Evolutionary conservation across 2,329 filamentous ascomycete species (phyloP), one percentile per base, ranked within the genome.

Genomic region (Hortaea werneckii): DNA sequence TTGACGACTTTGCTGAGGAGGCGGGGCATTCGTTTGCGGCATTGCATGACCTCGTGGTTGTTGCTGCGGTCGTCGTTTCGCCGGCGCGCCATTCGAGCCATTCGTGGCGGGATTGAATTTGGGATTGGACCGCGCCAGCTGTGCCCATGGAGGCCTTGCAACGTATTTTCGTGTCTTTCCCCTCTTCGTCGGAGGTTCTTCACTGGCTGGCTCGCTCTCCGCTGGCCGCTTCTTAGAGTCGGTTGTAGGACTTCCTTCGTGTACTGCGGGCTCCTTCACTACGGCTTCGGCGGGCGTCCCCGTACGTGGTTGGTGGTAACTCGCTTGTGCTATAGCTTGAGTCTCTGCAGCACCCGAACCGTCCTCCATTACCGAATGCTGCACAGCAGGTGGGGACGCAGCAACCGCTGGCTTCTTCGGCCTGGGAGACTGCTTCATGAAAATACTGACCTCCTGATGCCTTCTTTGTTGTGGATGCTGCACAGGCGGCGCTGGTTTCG

Each of bases 71-170:
- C 32, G 28, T 12, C 38, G 34, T 32, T 8, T 5, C 26, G 32
- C 6, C 28, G 29, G 6, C 10, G 37, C 32, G n/a, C 32, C 48
- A n/a, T 48, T 46, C 37, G 40, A 26, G 12, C 37, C 41, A 12
- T 51, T 29, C n/a, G 32, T 41, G 7, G 20, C 27, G 7, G 45
- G 34, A n/a, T 53, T 43, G 38, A 41, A 54, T 1, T 47, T 50
- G 11, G 62, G 62, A 46, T 65, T 65, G 27, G 44, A 44, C 10
- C 43, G 51, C 27, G 50, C 45, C 6, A 63, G 54, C n/a, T 56
- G 49, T 5, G 63, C 63, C 63, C 63, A 65, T 8, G 57, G 47
- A 1, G 63, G 63, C 34, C 58, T 55, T 35, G 60, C 50, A 7
- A 45, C 53, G 43, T 63, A 61, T 44, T 59, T 59, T 10, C 55